These are phyloP conservation scores for Anisodus acutangulus DNA, from an alignment of 257 asterid species.

Conservation along the genomic window DNA sequence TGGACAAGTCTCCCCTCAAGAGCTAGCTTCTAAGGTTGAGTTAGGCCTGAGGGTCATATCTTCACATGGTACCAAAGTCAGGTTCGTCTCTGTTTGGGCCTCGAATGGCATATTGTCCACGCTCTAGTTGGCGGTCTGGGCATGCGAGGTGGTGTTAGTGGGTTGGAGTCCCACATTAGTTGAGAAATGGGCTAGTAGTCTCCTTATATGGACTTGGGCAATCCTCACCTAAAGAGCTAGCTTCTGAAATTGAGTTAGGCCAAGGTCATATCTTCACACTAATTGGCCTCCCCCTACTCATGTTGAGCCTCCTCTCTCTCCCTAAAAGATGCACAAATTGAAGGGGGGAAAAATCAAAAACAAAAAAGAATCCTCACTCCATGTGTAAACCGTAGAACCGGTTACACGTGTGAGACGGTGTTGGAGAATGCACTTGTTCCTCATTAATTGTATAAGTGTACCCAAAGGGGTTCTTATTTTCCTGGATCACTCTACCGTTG, in stretches of 20 bases:
- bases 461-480: not conserved
- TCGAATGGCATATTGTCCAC: not conserved
- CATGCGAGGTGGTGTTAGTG: not conserved
- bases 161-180: not conserved
- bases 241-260: not conserved
- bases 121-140: not conserved
- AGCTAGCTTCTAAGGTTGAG: too few relatives aligned
- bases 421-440: constrained; percentile 6
- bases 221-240: not conserved
- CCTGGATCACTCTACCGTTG: not conserved
- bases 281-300: not conserved
- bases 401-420: not conserved
- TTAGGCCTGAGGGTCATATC: too few relatives aligned
- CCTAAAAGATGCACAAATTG: not conserved
- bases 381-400: not conserved
- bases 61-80: not conserved
- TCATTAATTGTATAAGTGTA: not conserved
- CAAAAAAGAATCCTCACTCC: not conserved
- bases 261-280: not conserved
- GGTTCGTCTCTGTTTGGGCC: not conserved
- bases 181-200: not conserved
- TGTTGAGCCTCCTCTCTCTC: not conserved
- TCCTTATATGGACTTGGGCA: not conserved
- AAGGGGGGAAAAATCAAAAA: not conserved
- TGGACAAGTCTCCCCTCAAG: not conserved